A percentile compares a stretch with the other conserved stretches of the same genome.
phyloP scores from a whole-genome alignment of 2,329 filamentous ascomycete genomes.

The Fonsecaea multimorphosa region DNA sequence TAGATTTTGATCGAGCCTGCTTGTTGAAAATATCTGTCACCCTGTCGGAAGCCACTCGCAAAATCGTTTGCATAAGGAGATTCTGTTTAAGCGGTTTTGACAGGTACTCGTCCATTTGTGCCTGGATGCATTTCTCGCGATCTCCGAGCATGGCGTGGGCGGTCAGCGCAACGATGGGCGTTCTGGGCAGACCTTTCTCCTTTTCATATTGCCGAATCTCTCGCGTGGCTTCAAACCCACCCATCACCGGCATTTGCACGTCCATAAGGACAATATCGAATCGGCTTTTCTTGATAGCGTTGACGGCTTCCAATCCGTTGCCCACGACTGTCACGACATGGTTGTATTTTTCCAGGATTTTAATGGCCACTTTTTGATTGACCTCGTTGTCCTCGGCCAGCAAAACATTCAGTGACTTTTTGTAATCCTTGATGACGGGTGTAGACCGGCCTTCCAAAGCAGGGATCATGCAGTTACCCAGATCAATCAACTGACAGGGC shows the following conservation, averaged over 20 bases:
- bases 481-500: constrained; percentile 88
- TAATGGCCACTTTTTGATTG: constrained; percentile 93
- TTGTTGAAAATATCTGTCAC: constrained; percentile 70
- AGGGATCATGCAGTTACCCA: constrained; percentile 95
- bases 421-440: constrained; percentile 89
- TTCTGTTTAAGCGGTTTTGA: constrained; percentile 97
- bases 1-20: constrained; percentile 60
- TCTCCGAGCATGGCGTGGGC: constrained; percentile 99
- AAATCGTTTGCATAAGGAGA: constrained; percentile 94
- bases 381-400: constrained; percentile 97
- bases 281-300: constrained; percentile 87
- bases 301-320: constrained; percentile 91
- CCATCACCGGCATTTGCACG: constrained; percentile 99
- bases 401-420: constrained; percentile 92
- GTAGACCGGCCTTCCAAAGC: constrained; percentile 92
- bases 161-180: constrained; percentile 94
- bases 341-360: constrained; percentile 97
- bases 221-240: constrained; percentile 94
- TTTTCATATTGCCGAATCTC: constrained; percentile 97
- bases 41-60: constrained; percentile 95
- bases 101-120: constrained; percentile 98
- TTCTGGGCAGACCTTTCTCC: constrained; percentile 77
- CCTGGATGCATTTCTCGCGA: constrained; percentile 95
- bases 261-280: constrained; percentile 99
- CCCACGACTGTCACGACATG: constrained; percentile 74